phyloP scores from a whole-genome alignment of 805 yeast genomes.

The Maudiozyma barnettii region DNA sequence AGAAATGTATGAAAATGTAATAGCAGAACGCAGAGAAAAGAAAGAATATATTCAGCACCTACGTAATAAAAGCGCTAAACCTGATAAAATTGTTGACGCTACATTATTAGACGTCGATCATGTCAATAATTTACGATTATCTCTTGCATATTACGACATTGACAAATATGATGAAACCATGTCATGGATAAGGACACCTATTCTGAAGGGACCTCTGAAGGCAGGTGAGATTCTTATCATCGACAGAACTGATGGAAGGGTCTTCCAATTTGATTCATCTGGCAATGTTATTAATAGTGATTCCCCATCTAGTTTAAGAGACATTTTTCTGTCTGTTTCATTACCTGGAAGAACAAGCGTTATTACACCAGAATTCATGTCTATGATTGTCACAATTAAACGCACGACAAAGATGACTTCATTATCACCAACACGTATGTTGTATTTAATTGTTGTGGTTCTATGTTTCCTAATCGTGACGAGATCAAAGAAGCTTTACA shows the following conservation, averaged over 20 bases:
- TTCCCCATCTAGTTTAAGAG: conserved; percentile 29
- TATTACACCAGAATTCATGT: not conserved
- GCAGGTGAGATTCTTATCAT: conserved; percentile 53
- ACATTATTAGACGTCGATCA: conserved; percentile 42
- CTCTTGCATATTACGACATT: conserved; percentile 45
- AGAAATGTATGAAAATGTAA: conserved; percentile 31
- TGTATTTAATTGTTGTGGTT: not conserved
- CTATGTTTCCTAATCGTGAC: not conserved
- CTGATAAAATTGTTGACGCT: conserved; percentile 37
- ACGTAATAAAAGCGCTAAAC: conserved; percentile 35
- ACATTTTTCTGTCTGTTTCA: conserved; percentile 33
- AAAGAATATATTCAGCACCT: conserved; percentile 34
- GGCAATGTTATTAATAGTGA: conserved; percentile 33
- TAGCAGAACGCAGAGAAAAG: conserved; percentile 36
- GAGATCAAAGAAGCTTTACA: not conserved
- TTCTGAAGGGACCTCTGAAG: conserved; percentile 19
- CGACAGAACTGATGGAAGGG: conserved; percentile 30
- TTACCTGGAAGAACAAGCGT: conserved; percentile 20
- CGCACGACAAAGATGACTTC: not conserved
- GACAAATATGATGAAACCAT: conserved; percentile 29
- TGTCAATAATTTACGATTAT: conserved; percentile 34
- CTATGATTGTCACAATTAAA: not conserved
- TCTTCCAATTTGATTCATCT: conserved; percentile 26
- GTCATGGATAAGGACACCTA: not conserved
- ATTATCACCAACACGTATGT: not conserved